These are phyloP conservation scores for Coniella lustricola DNA, from an alignment of 2,329 filamentous ascomycete genomes.

Conservation along the genomic window DNA sequence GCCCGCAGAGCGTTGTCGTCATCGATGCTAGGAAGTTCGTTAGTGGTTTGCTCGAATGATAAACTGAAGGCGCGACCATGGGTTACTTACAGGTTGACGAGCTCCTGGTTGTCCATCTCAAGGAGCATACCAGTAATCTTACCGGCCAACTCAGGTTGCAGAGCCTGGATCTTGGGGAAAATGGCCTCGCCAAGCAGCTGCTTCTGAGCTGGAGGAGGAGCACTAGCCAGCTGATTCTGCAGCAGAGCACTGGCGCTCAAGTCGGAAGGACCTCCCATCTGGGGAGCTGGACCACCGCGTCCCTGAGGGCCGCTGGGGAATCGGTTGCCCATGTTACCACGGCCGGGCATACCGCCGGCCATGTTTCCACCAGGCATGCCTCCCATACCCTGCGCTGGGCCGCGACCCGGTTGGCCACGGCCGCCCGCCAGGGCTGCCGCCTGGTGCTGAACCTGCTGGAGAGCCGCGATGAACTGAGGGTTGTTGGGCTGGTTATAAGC, in stretches of 20 bases:
- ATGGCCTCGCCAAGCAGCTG: slow-evolving; percentile 96
- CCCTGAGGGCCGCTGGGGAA: slow-evolving; percentile 36
- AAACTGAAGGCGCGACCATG: too few relatives aligned
- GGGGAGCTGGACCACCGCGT: slow-evolving; percentile 37
- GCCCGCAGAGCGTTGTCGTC: slow-evolving; percentile 81
- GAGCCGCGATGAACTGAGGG: slow-evolving; percentile 73
- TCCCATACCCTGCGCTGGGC: slow-evolving; percentile 69
- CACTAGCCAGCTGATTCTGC: slow-evolving; percentile 50
- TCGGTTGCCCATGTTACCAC: slow-evolving; percentile 32
- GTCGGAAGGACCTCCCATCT: slow-evolving; percentile 28
- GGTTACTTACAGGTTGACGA: slow-evolving; percentile 83
- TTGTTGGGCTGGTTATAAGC: slow-evolving; percentile 73
- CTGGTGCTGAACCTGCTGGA: slow-evolving; percentile 65
- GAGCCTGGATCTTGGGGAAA: slow-evolving; percentile 94
- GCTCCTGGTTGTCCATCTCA: slow-evolving; percentile 96
- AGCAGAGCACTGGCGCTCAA: slow-evolving; percentile 38
- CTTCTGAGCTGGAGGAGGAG: slow-evolving; percentile 75
- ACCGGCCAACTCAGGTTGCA: slow-evolving; percentile 92
- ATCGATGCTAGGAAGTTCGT: slow-evolving; percentile 58
- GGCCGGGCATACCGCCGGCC: slow-evolving; percentile 34
- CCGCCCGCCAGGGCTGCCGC: slow-evolving; percentile 50
- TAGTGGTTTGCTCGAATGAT: background rate
- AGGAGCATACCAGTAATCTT: slow-evolving; percentile 99
- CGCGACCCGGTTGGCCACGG: slow-evolving; percentile 62
- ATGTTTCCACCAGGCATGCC: slow-evolving; percentile 51